These are phyloP conservation scores for Sporothrix euskadiensis DNA, from an alignment of 2,329 filamentous ascomycete genomes.

Conservation along the genomic window DNA sequence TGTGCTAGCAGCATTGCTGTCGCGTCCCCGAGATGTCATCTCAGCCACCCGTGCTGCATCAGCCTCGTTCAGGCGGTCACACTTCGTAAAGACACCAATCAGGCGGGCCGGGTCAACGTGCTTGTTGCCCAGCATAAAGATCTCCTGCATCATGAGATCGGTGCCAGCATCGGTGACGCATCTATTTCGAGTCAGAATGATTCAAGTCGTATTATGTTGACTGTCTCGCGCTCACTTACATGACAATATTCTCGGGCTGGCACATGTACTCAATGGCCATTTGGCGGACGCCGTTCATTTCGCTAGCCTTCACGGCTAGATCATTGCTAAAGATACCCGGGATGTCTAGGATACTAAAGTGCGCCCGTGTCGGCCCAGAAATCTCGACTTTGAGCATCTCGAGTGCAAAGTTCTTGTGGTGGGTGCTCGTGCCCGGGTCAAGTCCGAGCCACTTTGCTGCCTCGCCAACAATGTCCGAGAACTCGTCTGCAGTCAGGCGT, in stretches of 20 bases:
- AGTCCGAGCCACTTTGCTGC: background rate
- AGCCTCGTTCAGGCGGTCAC: background rate
- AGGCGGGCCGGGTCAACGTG: background rate
- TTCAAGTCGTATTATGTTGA: background rate
- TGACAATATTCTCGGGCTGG: background rate
- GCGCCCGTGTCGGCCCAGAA: background rate
- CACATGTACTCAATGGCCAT: background rate
- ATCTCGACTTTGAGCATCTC: slow-evolving; percentile 6
- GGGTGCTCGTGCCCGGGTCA: background rate
- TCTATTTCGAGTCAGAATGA: background rate
- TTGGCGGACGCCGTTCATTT: background rate
- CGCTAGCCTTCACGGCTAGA: background rate
- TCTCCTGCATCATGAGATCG: slow-evolving; percentile 21
- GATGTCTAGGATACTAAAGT: background rate
- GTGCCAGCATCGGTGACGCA: slow-evolving; percentile 9
- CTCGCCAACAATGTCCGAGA: background rate
- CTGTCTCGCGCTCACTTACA: background rate
- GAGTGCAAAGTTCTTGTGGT: background rate
- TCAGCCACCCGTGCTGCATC: background rate
- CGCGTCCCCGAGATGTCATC: background rate
- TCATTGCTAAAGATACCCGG: slow-evolving; percentile 6
- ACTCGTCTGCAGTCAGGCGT: background rate
- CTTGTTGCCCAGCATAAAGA: background rate
- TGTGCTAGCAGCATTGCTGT: background rate
- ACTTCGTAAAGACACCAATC: slow-evolving; percentile 14